Percentiles rank a stretch among this genome's conserved stretches.
These are phyloP conservation scores for Fusarium sp. DNA, from an alignment of 2,329 filamentous ascomycete species.

Conservation along the genomic window DNA sequence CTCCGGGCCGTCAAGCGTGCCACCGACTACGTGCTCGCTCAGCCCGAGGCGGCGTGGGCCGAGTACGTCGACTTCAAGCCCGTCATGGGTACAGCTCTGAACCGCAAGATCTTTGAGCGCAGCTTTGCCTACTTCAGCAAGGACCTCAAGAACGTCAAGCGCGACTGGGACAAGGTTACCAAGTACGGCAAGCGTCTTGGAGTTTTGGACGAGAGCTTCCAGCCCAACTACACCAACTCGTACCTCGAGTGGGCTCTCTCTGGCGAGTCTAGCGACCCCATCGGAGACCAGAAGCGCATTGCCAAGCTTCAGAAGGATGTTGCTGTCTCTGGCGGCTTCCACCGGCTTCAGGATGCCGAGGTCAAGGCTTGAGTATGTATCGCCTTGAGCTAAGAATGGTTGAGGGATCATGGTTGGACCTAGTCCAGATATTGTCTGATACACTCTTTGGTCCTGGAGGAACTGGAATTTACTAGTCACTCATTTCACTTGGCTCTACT, in stretches of 20 bases:
- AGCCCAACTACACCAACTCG: constrained; percentile 80
- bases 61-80: constrained; percentile 81
- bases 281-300: constrained; percentile 81
- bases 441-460: constrained; percentile 24
- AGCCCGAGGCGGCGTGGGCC: constrained; percentile 72
- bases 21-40: constrained; percentile 76
- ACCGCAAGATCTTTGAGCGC: constrained; percentile 84
- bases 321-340: constrained; percentile 74
- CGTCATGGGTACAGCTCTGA: constrained; percentile 74
- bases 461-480: constrained; percentile 11
- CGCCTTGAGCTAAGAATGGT: background rate
- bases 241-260: constrained; percentile 76
- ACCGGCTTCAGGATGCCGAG: constrained; percentile 53
- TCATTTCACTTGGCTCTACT: constrained; percentile 15
- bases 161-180: constrained; percentile 84
- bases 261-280: constrained; percentile 73
- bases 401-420: background rate
- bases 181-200: constrained; percentile 80
- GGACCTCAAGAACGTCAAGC: constrained; percentile 78
- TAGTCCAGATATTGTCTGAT: constrained; percentile 14
- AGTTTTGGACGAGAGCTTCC: constrained; percentile 72
- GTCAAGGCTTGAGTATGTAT: constrained; percentile 25
- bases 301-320: constrained; percentile 75
- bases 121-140: constrained; percentile 81
- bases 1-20: constrained; percentile 79